A percentile compares a stretch with the other conserved stretches of the same genome.
Evolutionary conservation across 192 early-diverging fungal species (phyloP).

Genomic region (Entrophospora sp.): DNA sequence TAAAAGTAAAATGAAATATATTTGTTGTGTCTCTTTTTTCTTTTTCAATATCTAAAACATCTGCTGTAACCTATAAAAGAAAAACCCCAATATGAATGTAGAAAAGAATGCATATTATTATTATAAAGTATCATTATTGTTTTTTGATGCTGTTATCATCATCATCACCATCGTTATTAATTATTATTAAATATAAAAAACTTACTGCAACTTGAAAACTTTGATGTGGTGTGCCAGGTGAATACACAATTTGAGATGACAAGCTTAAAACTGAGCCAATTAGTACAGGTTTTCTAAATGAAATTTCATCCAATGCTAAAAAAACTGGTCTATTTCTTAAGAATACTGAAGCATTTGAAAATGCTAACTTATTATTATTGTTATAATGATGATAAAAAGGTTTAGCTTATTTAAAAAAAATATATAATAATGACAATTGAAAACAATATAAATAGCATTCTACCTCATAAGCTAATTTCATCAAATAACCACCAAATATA

Average conservation of each 20-base stretch:
- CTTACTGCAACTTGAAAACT: conserved; percentile 52
- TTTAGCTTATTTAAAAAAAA: neutral
- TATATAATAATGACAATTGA: neutral
- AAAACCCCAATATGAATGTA: conserved; percentile 1
- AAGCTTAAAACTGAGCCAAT: conserved; percentile 73
- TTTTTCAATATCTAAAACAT: conserved; percentile 64
- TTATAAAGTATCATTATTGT: no score
- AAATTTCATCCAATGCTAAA: conserved; percentile 63
- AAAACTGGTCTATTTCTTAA: conserved; percentile 47
- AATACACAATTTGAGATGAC: conserved; percentile 69
- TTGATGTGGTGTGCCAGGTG: conserved; percentile 42
- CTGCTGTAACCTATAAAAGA: conserved; percentile 52
- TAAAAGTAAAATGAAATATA: conserved; percentile 82
- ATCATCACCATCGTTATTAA: no score
- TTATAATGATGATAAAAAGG: neutral
- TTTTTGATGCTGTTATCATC: no score
- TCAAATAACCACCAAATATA: conserved; percentile 75
- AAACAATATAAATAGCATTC: neutral
- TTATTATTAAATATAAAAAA: conserved; percentile 3
- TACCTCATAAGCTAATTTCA: conserved; percentile 74
- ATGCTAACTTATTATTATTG: no score
- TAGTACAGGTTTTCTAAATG: conserved; percentile 77
- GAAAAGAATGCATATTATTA: no score
- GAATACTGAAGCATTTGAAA: conserved; percentile 65
- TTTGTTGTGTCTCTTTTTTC: conserved; percentile 66